A percentile compares a stretch with the other conserved stretches of the same genome.
These are phyloP conservation scores for Fragosphaeria purpurea DNA, from an alignment of 2,329 filamentous ascomycete genomes.

Conservation along the genomic window DNA sequence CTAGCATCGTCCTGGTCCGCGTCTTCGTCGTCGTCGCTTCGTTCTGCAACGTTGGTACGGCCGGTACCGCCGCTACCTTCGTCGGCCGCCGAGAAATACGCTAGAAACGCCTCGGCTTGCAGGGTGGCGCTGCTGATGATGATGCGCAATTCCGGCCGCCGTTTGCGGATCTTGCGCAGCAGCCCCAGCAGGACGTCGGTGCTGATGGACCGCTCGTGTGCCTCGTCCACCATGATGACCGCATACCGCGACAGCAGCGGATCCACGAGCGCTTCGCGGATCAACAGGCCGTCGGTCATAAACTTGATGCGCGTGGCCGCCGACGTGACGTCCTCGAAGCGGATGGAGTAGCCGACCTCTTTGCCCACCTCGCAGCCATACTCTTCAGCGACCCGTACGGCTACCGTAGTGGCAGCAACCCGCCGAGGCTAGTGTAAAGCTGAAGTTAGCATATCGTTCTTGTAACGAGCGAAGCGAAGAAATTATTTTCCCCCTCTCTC, in stretches of 20 bases:
- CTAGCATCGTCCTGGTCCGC: slow-evolving; percentile 18
- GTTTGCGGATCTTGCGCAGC: slow-evolving; percentile 79
- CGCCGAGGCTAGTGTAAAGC: slow-evolving; percentile 57
- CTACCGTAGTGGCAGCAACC: slow-evolving; percentile 85
- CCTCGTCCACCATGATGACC: slow-evolving; percentile 96
- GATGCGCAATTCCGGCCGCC: slow-evolving; percentile 70
- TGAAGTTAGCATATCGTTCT: too few relatives aligned
- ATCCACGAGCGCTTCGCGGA: slow-evolving; percentile 87
- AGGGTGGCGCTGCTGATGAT: slow-evolving; percentile 90
- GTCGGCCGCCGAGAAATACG: slow-evolving; percentile 56
- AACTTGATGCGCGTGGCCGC: slow-evolving; percentile 84
- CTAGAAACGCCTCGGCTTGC: slow-evolving; percentile 75
- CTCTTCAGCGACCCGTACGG: slow-evolving; percentile 81
- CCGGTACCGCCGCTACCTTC: slow-evolving; percentile 16
- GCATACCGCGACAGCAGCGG: slow-evolving; percentile 85
- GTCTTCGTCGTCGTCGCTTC: slow-evolving; percentile 9
- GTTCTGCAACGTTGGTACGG: slow-evolving; percentile 7
- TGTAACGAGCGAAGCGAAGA: too few relatives aligned
- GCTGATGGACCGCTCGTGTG: slow-evolving; percentile 85
- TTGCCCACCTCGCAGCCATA: slow-evolving; percentile 77
- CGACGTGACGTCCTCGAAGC: slow-evolving; percentile 85
- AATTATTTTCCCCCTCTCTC: too few relatives aligned
- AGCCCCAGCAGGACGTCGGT: slow-evolving; percentile 85
- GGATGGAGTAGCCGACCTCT: slow-evolving; percentile 86
- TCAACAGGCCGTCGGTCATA: slow-evolving; percentile 81